Evolutionary conservation across 805 yeast genomes (phyloP).

Genomic region (Starmerella powellii): DNA sequence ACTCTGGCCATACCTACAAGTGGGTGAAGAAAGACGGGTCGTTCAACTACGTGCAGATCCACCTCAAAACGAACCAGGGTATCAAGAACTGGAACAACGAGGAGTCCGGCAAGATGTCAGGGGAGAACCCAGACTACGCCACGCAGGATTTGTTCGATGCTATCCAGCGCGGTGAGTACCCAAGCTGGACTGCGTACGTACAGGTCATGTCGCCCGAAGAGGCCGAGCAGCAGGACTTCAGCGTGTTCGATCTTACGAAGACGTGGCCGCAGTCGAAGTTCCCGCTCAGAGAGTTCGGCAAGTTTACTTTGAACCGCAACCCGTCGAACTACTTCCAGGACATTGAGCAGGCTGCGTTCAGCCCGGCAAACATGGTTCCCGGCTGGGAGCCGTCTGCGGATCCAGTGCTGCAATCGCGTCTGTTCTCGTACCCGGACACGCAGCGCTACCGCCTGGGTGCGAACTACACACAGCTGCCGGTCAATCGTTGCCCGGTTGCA

Average conservation of each 20-base stretch:
- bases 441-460: slow-evolving; percentile 65
- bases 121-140: slow-evolving; percentile 42
- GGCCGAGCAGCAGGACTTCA: slow-evolving; percentile 40
- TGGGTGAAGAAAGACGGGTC: slow-evolving; percentile 40
- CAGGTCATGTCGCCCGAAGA: slow-evolving; percentile 50
- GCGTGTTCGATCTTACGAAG: slow-evolving; percentile 44
- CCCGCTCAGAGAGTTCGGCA: slow-evolving; percentile 47
- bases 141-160: slow-evolving; percentile 35
- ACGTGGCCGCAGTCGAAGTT: slow-evolving; percentile 46
- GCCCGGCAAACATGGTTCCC: slow-evolving; percentile 63
- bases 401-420: slow-evolving; percentile 64
- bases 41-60: slow-evolving; percentile 44
- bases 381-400: slow-evolving; percentile 67
- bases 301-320: slow-evolving; percentile 42
- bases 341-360: slow-evolving; percentile 51
- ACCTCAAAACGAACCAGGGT: slow-evolving; percentile 41
- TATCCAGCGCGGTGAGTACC: slow-evolving; percentile 38
- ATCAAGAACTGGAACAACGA: slow-evolving; percentile 35
- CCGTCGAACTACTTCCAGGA: slow-evolving; percentile 43
- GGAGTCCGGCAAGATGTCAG: slow-evolving; percentile 38
- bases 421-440: slow-evolving; percentile 66
- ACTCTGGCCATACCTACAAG: slow-evolving; percentile 56
- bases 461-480: slow-evolving; percentile 56
- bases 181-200: slow-evolving; percentile 42
- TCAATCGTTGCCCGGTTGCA: slow-evolving; percentile 45